Evolutionary conservation across 371 early-diverging fungal species (phyloP).

Genomic region (Mucor velutinosus): DNA sequence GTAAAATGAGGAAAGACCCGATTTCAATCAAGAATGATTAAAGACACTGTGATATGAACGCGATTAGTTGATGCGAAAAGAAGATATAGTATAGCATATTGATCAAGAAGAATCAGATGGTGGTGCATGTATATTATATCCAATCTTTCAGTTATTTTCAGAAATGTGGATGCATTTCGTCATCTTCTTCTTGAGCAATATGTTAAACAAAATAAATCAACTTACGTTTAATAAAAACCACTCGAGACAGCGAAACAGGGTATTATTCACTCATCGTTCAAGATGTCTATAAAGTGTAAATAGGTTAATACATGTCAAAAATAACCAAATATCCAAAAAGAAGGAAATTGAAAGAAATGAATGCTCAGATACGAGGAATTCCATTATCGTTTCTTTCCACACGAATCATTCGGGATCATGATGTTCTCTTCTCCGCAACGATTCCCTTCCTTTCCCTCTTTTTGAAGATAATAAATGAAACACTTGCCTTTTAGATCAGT

Average conservation of each 20-base stretch:
- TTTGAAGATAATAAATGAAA: background rate
- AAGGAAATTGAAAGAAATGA: conserved; percentile 11
- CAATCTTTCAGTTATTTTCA: conserved; percentile 36
- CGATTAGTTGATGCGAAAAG: background rate
- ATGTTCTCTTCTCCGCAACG: conserved; percentile 31
- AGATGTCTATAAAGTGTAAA: background rate
- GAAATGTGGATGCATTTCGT: conserved; percentile 30
- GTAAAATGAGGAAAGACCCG: background rate
- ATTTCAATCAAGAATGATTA: conserved; percentile 4
- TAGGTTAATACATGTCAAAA: conserved; percentile 3
- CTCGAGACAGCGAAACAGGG: background rate
- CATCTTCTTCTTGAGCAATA: conserved; percentile 24
- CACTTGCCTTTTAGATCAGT: conserved; percentile 22
- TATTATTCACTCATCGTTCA: background rate
- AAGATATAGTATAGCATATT: background rate
- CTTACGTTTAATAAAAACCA: conserved; percentile 21
- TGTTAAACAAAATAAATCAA: conserved; percentile 1
- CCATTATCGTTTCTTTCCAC: conserved; percentile 36
- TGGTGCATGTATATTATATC: conserved; percentile 47
- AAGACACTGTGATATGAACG: background rate
- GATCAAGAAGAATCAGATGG: conserved; percentile 44
- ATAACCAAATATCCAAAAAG: background rate
- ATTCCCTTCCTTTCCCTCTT: conserved; percentile 3
- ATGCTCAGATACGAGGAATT: conserved; percentile 45
- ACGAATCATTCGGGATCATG: conserved; percentile 29